Evolutionary conservation across 768 basidiomycete species (phyloP).

Genomic region (Mycena venus): DNA sequence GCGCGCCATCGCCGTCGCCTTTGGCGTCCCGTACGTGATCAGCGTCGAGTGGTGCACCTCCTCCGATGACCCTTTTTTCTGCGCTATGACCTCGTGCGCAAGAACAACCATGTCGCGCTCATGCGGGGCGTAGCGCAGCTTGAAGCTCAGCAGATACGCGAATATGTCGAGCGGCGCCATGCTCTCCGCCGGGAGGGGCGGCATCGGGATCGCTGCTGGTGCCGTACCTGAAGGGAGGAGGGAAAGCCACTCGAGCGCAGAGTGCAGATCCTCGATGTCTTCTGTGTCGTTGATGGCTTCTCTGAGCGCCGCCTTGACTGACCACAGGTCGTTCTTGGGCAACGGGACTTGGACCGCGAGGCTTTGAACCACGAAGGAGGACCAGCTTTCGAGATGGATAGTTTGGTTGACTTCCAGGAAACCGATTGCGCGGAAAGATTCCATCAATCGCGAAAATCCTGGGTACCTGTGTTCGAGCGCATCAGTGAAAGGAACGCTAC

Average conservation of each 20-base stretch:
- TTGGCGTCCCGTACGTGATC: conserved; percentile 67
- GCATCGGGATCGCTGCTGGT: conserved; percentile 44
- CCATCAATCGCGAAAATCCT: conserved; percentile 83
- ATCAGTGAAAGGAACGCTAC: neutral
- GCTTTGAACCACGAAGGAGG: conserved; percentile 45
- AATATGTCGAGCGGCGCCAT: conserved; percentile 80
- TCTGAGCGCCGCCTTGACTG: conserved; percentile 20
- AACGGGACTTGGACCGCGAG: conserved; percentile 38
- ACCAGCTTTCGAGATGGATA: conserved; percentile 58
- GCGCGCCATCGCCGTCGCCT: conserved; percentile 87
- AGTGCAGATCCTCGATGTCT: conserved; percentile 41
- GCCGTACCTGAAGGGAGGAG: conserved; percentile 36
- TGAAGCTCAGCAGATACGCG: conserved; percentile 77
- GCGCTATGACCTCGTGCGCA: conserved; percentile 82
- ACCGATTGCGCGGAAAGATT: conserved; percentile 78
- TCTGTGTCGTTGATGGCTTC: conserved; percentile 21
- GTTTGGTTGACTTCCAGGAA: conserved; percentile 63
- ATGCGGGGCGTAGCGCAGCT: conserved; percentile 72
- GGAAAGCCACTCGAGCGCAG: conserved; percentile 68
- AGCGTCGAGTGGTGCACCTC: conserved; percentile 78
- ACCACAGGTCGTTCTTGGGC: conserved; percentile 16
- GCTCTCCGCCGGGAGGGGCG: conserved; percentile 57
- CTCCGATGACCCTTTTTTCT: conserved; percentile 43
- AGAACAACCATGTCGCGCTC: conserved; percentile 93
- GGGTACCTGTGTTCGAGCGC: conserved; percentile 70